Evolutionary conservation across 306 rosid genomes (phyloP).

Genomic region (Rosa rugosa): DNA sequence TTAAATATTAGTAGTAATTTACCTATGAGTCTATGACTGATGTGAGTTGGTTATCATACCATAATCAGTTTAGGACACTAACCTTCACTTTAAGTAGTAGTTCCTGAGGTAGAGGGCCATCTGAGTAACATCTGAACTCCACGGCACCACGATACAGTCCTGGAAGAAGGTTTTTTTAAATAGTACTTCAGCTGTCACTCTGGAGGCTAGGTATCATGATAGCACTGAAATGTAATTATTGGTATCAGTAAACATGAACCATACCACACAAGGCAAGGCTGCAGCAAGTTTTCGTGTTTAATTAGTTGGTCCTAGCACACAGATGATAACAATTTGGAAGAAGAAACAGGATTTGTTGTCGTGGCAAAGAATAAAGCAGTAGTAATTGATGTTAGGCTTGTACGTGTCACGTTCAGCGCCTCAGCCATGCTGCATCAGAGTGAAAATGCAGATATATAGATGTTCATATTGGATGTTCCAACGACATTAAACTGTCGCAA

Average conservation of each 20-base stretch:
- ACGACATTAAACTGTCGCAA: too few species aligned
- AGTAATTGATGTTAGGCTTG: too few species aligned
- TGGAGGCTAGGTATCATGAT: conserved; percentile 82
- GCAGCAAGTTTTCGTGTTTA: neutral
- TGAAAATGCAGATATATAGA: too few species aligned
- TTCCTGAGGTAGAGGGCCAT: conserved; percentile 95
- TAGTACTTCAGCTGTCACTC: conserved; percentile 74
- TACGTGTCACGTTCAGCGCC: too few species aligned
- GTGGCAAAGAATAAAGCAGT: too few species aligned
- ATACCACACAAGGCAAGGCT: neutral
- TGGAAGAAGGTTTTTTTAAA: conserved; percentile 77
- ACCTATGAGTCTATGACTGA: too few species aligned
- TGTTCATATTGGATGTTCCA: too few species aligned
- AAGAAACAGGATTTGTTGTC: too few species aligned
- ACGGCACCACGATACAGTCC: conserved; percentile 95
- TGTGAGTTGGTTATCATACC: conserved; percentile 7
- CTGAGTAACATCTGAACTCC: conserved; percentile 91
- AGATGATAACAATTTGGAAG: neutral
- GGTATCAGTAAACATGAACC: conserved; percentile 15
- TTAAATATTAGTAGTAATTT: neutral
- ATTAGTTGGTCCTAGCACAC: neutral
- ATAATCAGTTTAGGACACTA: conserved; percentile 26
- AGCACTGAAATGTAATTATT: conserved; percentile 62
- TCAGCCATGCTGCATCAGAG: too few species aligned
- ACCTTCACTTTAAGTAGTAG: conserved; percentile 84